These are phyloP conservation scores for Peribolospora kevripleyi DNA, from an alignment of 768 basidiomycete genomes.

Conservation along the genomic window DNA sequence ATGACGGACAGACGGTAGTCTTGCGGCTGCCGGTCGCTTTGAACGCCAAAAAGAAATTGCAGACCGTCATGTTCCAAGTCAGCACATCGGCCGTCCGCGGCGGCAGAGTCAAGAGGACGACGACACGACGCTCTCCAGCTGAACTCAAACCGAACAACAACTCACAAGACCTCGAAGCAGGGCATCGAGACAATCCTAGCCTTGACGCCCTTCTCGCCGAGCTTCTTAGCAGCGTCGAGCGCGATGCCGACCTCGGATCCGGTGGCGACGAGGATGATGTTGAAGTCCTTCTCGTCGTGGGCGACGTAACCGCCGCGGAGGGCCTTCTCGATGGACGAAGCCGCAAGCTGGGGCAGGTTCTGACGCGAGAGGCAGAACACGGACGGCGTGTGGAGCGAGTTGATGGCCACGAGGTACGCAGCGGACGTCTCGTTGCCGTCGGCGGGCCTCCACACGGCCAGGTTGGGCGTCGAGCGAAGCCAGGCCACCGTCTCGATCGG, in stretches of 20 bases:
- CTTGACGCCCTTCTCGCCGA: constrained; percentile 52
- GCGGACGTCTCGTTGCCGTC: constrained; percentile 97
- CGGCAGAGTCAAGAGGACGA: no score
- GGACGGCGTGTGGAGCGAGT: constrained; percentile 52
- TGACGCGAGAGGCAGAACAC: constrained; percentile 47
- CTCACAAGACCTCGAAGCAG: constrained; percentile 47
- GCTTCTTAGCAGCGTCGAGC: constrained; percentile 58
- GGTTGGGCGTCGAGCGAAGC: constrained; percentile 71
- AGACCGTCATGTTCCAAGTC: neutral
- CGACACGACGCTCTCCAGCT: no score
- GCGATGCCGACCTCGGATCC: constrained; percentile 78
- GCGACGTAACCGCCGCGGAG: constrained; percentile 69
- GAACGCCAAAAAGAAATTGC: constrained; percentile 16
- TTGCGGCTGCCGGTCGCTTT: constrained; percentile 40
- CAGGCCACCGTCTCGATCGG: constrained; percentile 71
- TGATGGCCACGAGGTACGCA: constrained; percentile 55
- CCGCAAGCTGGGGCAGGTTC: constrained; percentile 78
- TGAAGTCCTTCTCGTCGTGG: constrained; percentile 42
- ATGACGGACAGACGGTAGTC: constrained; percentile 64
- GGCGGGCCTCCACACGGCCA: constrained; percentile 41
- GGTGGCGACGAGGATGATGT: constrained; percentile 65
- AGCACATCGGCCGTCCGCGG: no score
- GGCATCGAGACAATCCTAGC: constrained; percentile 67
- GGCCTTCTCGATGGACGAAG: constrained; percentile 63
- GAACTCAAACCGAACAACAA: neutral